phyloP scores from a whole-genome alignment of 148 eudicot species.

The Persicaria maculosa region DNA sequence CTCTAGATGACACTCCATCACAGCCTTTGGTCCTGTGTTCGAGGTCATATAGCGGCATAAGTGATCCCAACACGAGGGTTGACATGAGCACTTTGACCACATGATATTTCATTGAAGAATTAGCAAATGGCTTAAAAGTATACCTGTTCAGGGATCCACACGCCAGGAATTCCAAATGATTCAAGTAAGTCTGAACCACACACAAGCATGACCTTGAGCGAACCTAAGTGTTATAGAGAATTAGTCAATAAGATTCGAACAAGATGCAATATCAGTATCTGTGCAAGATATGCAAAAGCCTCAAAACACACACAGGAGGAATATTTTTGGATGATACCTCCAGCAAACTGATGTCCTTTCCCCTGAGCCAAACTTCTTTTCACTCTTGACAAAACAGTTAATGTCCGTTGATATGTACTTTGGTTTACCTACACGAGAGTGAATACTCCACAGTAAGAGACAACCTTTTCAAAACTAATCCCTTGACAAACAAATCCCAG shows the following conservation, averaged over 20 bases:
- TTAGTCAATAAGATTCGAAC: neutral
- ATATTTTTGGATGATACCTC: constrained; percentile 28
- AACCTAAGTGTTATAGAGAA: constrained; percentile 27
- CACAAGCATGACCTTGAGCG: constrained; percentile 71
- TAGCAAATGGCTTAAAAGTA: constrained; percentile 4
- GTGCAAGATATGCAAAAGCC: neutral
- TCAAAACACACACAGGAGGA: neutral
- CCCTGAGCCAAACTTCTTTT: constrained; percentile 33
- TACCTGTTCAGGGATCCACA: constrained; percentile 94
- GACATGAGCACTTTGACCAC: too few species aligned
- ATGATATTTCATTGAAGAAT: neutral
- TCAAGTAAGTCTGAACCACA: constrained; percentile 95
- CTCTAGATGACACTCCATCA: too few species aligned
- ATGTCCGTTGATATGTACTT: constrained; percentile 60
- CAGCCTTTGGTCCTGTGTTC: too few species aligned
- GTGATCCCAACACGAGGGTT: too few species aligned
- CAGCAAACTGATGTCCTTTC: constrained; percentile 25
- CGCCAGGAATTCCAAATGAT: constrained; percentile 73
- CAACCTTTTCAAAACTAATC: neutral
- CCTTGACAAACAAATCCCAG: neutral
- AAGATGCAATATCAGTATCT: neutral
- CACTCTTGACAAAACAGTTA: constrained; percentile 78
- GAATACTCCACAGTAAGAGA: neutral
- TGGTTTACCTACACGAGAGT: constrained; percentile 59
- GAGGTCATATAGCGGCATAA: too few species aligned